Conservation (phyloP, 768 basidiomycete genomes). For the Podaxis pistillaris region DNA sequence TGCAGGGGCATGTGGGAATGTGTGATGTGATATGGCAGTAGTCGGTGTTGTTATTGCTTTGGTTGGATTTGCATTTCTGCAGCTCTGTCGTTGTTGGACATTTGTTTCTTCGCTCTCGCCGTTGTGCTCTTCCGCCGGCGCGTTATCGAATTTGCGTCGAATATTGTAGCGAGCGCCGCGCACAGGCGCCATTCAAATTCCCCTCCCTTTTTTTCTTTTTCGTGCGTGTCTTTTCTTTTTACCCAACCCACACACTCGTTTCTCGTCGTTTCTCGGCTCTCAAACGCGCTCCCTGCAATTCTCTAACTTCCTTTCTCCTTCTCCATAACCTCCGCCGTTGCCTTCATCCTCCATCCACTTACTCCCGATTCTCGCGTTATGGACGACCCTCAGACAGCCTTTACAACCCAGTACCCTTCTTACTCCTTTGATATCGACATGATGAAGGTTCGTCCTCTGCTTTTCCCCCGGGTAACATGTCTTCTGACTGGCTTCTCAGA, state of each 20-base stretch:
- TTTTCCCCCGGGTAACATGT: slow-evolving; percentile 1
- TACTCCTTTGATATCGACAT: slow-evolving; percentile 86
- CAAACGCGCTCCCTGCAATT: slow-evolving; percentile 52
- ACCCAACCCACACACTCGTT: slow-evolving; percentile 47
- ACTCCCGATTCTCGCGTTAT: slow-evolving; percentile 39
- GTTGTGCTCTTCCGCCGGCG: slow-evolving; percentile 29
- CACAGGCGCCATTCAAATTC: slow-evolving; percentile 34
- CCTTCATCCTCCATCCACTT: slow-evolving; percentile 46
- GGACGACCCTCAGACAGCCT: slow-evolving; percentile 76
- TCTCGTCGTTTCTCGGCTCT: slow-evolving; percentile 44
- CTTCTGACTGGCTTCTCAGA: slow-evolving; percentile 39
- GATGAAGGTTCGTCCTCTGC: slow-evolving; percentile 69
- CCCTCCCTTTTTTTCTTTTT: slow-evolving; percentile 34
- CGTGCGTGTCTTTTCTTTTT: slow-evolving; percentile 39
- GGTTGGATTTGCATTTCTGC: slow-evolving; percentile 22
- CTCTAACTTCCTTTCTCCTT: slow-evolving; percentile 46
- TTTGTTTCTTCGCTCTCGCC: slow-evolving; percentile 26
- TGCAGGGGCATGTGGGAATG: slow-evolving; percentile 21
- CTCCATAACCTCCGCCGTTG: slow-evolving; percentile 45
- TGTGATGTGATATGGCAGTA: slow-evolving; percentile 11
- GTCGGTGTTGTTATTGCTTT: slow-evolving; percentile 24
- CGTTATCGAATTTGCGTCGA: slow-evolving; percentile 21
- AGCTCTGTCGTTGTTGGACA: slow-evolving; percentile 23
- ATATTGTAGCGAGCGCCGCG: slow-evolving; percentile 21
- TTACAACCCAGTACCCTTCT: slow-evolving; percentile 64